phyloP scores from a whole-genome alignment of 139 green algal genomes.

The Volvox africanus region DNA sequence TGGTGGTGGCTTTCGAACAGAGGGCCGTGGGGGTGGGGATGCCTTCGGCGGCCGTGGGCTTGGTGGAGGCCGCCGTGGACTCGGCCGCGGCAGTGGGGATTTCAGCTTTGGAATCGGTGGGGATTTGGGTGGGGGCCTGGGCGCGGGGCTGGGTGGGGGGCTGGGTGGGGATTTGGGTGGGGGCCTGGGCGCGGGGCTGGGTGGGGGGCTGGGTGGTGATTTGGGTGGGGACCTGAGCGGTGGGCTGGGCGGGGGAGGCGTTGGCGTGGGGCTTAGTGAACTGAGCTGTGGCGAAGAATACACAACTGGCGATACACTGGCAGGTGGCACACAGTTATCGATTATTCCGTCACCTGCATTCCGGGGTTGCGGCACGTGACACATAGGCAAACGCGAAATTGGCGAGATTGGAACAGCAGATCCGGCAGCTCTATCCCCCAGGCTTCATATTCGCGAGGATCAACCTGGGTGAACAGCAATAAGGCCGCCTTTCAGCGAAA shows the following conservation, averaged over 20 bases:
- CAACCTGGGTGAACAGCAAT: too few relatives aligned
- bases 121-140: neutral
- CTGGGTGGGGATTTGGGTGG: neutral
- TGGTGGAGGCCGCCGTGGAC: neutral
- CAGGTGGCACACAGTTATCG: too few relatives aligned
- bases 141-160: neutral
- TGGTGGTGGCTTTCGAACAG: too few relatives aligned
- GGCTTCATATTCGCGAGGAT: too few relatives aligned
- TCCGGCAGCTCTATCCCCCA: too few relatives aligned
- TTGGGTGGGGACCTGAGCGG: neutral
- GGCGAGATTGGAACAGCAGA: too few relatives aligned
- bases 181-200: neutral
- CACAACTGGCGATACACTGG: too few relatives aligned
- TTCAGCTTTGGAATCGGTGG: neutral
- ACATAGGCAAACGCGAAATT: too few relatives aligned
- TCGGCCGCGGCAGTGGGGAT: neutral
- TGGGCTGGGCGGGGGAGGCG: neutral
- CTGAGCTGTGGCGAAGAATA: too few relatives aligned
- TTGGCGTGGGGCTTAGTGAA: neutral
- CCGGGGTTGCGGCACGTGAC: too few relatives aligned
- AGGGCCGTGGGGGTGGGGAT: neutral
- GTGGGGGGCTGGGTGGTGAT: neutral
- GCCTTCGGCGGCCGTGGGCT: neutral
- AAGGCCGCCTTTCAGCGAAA: too few relatives aligned
- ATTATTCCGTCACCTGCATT: too few relatives aligned